Percentiles rank a stretch among this genome's conserved stretches.
Conservation (phyloP, 2,329 filamentous ascomycete genomes). For the Elsinoe perseae region DNA sequence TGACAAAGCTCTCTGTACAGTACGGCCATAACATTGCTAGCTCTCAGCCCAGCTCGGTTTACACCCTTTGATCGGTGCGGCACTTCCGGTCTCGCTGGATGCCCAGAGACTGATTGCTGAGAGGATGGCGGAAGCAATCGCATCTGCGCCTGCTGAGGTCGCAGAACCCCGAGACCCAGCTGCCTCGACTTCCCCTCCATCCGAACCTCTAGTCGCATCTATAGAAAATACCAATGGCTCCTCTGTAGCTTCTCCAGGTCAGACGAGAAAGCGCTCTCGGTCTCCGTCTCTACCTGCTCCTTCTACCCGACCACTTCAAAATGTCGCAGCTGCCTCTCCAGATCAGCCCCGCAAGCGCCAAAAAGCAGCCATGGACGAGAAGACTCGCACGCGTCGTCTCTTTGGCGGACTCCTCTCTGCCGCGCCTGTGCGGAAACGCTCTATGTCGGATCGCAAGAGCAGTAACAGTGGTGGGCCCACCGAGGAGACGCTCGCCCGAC, state of each 20-base stretch:
- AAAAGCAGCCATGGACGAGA: constrained; percentile 53
- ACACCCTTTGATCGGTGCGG: no score
- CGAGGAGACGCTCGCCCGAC: background rate
- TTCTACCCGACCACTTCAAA: background rate
- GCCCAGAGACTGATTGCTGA: no score
- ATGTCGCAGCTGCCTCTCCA: background rate
- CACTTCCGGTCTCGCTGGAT: no score
- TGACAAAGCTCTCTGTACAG: constrained; percentile 3
- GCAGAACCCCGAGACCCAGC: background rate
- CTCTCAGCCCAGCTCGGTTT: background rate
- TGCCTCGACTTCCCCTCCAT: background rate
- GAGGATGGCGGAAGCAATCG: background rate
- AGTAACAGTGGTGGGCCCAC: background rate
- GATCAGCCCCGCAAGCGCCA: constrained; percentile 2
- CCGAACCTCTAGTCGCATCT: background rate
- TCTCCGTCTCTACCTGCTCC: background rate
- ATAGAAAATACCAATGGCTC: background rate
- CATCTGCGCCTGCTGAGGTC: background rate
- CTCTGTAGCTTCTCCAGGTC: background rate
- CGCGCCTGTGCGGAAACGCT: constrained; percentile 42
- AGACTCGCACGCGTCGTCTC: constrained; percentile 72
- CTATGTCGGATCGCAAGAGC: background rate
- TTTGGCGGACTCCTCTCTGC: constrained; percentile 67
- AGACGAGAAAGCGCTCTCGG: background rate
- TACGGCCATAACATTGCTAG: background rate